Evolutionary conservation across 441 rosid species (phyloP), one percentile per base, ranked within the genome.

Genomic region (Breynia disticha): DNA sequence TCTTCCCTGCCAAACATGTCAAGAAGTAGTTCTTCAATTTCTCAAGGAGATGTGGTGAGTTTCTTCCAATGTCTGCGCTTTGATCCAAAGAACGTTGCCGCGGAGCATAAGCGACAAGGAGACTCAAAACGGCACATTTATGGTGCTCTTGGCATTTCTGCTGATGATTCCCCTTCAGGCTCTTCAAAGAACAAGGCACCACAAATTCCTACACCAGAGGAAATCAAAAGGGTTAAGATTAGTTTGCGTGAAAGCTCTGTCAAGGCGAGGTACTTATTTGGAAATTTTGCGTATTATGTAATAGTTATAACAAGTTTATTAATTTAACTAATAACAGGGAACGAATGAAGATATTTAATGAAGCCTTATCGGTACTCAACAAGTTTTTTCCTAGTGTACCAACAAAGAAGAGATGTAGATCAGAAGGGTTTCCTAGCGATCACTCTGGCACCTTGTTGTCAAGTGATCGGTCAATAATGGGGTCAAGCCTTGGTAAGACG

Each of bases 331-430:
- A 75, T 69, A 57, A 72, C 95, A 87, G 99, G 97, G 90, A 81
- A 56, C 94, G 90, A n/a, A 54, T 64, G 65, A 87, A 80, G 74
- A 78, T 69, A 38, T 94, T 84, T 76, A 79, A 47, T 63, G 95
- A 95, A 68, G 86, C 95, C 47, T 79, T 94, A 53, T 82, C 82
- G 68, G 89, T 76, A 54, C 72, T 95, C 73, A 86, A 81, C 75
- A 81, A 90, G 73, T 78, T 74, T 67, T 82, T 86, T 64, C 90
- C 95, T n/a, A 76, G 67, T 63, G 55, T 86, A 63, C 86, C 85
- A 51, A 73, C 95, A 61, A 91, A 82, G 82, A 90, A 84, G 76
- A 87, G 97, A 75, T 82, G 95, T 60, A 84, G 95, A 60, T 69
- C 78, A 67, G 99, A 90, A 62, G 72, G 76, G 42, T 78, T 76